A percentile compares a stretch with the other conserved stretches of the same genome.
phyloP scores from a whole-genome alignment of 2,329 filamentous ascomycete genomes.

The Coniochaeta hoffmannii region DNA sequence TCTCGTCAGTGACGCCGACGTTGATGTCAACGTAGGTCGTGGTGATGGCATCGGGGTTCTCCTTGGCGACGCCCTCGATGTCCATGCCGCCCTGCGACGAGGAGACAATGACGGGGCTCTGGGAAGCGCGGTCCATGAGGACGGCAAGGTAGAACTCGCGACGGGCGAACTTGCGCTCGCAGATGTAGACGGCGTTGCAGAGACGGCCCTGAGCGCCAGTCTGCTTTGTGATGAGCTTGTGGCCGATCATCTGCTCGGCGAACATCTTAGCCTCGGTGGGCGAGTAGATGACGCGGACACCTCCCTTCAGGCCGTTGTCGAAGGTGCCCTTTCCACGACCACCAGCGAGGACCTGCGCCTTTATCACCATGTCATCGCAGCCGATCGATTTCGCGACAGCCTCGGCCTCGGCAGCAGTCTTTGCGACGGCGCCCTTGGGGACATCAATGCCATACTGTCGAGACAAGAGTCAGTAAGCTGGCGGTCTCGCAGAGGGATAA shows the following conservation, averaged over 20 bases:
- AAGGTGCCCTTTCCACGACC: constrained; percentile 97
- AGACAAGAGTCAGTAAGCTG: background rate
- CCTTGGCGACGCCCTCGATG: constrained; percentile 97
- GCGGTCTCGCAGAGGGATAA: background rate
- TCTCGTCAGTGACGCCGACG: constrained; percentile 88
- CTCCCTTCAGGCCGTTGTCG: constrained; percentile 97
- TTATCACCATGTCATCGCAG: constrained; percentile 97
- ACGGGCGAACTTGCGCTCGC: constrained; percentile 98
- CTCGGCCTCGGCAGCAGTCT: constrained; percentile 80
- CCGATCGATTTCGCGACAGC: constrained; percentile 83
- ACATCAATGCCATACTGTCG: constrained; percentile 86
- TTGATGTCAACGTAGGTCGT: constrained; percentile 94
- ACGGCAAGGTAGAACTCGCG: constrained; percentile 98
- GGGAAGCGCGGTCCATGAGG: constrained; percentile 91
- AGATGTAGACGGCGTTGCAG: constrained; percentile 97
- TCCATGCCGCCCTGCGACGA: constrained; percentile 99
- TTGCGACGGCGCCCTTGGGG: constrained; percentile 82
- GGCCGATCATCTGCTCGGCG: constrained; percentile 98
- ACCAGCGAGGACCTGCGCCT: constrained; percentile 96
- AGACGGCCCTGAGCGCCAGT: constrained; percentile 88
- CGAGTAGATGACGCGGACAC: constrained; percentile 98
- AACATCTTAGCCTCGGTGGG: constrained; percentile 95
- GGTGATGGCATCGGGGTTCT: constrained; percentile 90
- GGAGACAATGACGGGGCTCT: constrained; percentile 91
- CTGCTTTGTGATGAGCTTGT: constrained; percentile 99